Conservation (phyloP, 345 rosid species). For the Sapria himalayana region DNA sequence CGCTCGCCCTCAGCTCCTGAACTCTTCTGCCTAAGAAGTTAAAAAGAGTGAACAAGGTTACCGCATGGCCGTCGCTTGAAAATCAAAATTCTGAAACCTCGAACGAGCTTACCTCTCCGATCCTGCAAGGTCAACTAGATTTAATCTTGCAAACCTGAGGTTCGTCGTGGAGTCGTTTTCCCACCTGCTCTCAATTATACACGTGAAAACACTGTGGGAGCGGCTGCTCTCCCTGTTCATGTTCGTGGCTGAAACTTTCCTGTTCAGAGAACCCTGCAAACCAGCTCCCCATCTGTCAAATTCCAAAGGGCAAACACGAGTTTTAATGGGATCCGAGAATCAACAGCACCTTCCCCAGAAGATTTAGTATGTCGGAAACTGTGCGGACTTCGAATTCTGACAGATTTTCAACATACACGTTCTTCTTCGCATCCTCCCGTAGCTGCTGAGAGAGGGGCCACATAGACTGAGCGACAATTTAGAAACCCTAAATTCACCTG, state of each 20-base stretch:
- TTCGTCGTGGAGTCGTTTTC: constrained; percentile 77
- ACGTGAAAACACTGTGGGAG: constrained; percentile 84
- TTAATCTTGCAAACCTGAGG: constrained; percentile 75
- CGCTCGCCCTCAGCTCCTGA: constrained; percentile 99
- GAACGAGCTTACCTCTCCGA: constrained; percentile 74
- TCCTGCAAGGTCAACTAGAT: constrained; percentile 88
- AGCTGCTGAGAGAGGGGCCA: constrained; percentile 23
- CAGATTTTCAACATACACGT: constrained; percentile 86
- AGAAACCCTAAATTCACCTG: constrained; percentile 3
- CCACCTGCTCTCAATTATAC: constrained; percentile 87
- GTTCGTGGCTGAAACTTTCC: constrained; percentile 86
- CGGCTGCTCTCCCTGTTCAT: constrained; percentile 97
- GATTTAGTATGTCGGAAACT: constrained; percentile 62
- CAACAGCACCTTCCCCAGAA: constrained; percentile 80
- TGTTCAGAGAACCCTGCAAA: constrained; percentile 57
- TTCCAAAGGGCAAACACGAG: too few relatives aligned
- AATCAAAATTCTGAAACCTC: too few relatives aligned
- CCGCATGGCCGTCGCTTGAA: too few relatives aligned
- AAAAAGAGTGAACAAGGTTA: neutral
- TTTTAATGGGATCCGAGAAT: too few relatives aligned
- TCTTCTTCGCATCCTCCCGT: constrained; percentile 68
- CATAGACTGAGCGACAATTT: constrained; percentile 4
- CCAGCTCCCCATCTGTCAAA: too few relatives aligned
- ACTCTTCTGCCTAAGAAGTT: constrained; percentile 55
- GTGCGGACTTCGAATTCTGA: constrained; percentile 69